Evolutionary conservation across 2,329 filamentous ascomycete genomes (phyloP), one percentile per base, ranked within the genome.

Genomic region (Trichoderma pleuroti): DNA sequence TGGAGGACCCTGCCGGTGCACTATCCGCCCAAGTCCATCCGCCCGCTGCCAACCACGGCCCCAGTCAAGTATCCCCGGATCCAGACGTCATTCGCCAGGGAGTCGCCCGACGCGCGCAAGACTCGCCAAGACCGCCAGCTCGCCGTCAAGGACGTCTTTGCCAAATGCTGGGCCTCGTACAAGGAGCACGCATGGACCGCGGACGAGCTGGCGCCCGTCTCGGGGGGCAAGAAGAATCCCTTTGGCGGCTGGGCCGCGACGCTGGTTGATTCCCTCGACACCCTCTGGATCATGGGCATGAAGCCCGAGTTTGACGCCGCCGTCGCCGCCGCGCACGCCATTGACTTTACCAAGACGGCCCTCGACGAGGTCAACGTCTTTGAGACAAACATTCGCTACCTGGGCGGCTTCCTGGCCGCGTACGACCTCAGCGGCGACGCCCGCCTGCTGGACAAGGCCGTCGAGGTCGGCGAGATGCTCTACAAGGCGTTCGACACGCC

Each of bases 221-320:
- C 81, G 21, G 85, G 85, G 52, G 75, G 76, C n/a, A 80, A 76
- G 21, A 85, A 82, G 70, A 82, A 86, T 69, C 78, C 79, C 0
- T 87, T 87, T 74, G 85, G 86, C 11, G 84, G 85, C 28, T 88
- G 86, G 83, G 87, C 83, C 0, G 88, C 87, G 3, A 89, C 88
- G 0, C 77, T 90, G 63, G 84, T 91, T 28, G 89, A 91, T 75
- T 80, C 84, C 0, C 81, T 91, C 64, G 88, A 90, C 72, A 89
- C 88, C 0, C 83, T 91, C 3, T 86, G 84, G 82, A 90, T 91
- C 59, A 89, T 90, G 87, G 87, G 79, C 8, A 77, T 90, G 54
- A 78, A 83, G 36, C 80, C 85, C 1, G 88, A 91, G 36, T 90
- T 91, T 73, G 79, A 84, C 63, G 77, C 84, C 24, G 87, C 88